Evolutionary conservation across 2,329 filamentous ascomycete species (phyloP).

Genomic region (Aspergillus hortae): DNA sequence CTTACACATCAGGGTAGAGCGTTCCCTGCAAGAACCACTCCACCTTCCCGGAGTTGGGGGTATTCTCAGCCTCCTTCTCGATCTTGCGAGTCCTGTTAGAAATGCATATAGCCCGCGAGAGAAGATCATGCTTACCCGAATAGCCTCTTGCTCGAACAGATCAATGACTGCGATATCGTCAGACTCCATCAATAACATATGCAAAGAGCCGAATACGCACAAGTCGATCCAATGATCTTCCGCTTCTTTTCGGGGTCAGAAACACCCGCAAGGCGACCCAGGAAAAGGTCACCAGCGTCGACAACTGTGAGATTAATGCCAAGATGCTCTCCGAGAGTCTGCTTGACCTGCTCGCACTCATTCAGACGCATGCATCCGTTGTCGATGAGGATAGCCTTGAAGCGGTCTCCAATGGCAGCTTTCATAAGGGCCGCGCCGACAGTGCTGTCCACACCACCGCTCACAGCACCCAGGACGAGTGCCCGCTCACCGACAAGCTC

Average conservation of each 20-base stretch:
- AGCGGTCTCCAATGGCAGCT: conserved; percentile 79
- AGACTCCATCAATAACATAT: too few species aligned
- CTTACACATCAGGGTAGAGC: conserved; percentile 58
- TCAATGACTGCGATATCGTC: conserved; percentile 68
- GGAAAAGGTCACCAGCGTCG: conserved; percentile 73
- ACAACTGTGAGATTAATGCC: conserved; percentile 89
- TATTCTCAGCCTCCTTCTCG: conserved; percentile 58
- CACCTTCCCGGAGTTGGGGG: conserved; percentile 67
- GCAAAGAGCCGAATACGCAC: too few species aligned
- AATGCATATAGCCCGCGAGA: too few species aligned
- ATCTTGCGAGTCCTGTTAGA: conserved; percentile 32
- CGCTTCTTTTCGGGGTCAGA: conserved; percentile 80
- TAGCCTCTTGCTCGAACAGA: conserved; percentile 64
- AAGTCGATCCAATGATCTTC: conserved; percentile 67
- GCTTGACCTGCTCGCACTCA: conserved; percentile 77
- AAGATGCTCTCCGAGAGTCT: conserved; percentile 72
- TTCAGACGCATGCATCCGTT: conserved; percentile 83
- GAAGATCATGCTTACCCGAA: too few species aligned
- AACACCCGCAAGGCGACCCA: conserved; percentile 71
- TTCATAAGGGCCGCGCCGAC: conserved; percentile 84
- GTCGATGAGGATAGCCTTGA: conserved; percentile 81
- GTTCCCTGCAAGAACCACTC: conserved; percentile 87
- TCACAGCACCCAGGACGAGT: conserved; percentile 77
- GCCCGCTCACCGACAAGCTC: conserved; percentile 75
- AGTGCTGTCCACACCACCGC: conserved; percentile 84